Percentiles rank a stretch among this genome's conserved stretches.
Conservation (phyloP, 179 eudicot species). For the Beta corolliflora region DNA sequence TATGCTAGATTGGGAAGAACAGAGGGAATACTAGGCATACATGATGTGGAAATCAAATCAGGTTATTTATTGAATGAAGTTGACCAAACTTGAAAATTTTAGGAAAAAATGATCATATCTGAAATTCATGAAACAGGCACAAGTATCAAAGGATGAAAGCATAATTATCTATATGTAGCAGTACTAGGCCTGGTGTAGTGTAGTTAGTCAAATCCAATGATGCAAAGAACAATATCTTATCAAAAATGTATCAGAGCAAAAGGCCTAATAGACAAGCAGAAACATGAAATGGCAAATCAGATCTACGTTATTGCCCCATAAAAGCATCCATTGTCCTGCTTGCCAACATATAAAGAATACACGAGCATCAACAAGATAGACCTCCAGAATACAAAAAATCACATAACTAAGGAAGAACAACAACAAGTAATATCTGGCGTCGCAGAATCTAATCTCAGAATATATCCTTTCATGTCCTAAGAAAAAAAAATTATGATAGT, state of each 20-base stretch:
- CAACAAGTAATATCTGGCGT: constrained; percentile 8
- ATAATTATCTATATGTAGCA: not conserved
- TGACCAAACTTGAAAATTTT: not conserved
- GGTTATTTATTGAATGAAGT: not conserved
- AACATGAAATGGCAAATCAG: not conserved
- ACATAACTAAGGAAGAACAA: not conserved
- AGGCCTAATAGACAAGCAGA: not conserved
- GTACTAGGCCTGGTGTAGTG: not conserved
- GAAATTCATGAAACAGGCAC: not conserved
- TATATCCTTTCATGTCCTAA: not conserved
- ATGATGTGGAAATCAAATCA: not conserved
- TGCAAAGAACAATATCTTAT: not conserved
- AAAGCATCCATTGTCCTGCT: not conserved
- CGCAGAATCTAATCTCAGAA: not conserved
- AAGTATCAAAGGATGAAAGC: not conserved
- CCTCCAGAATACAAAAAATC: not conserved
- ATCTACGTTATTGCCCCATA: not conserved
- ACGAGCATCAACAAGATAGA: not conserved
- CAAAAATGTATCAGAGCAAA: not conserved
- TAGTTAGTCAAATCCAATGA: not conserved
- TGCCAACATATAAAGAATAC: not conserved
- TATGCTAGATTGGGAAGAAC: not conserved
- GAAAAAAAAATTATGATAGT: constrained; percentile 2
- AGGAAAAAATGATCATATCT: not conserved
- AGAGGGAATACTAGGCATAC: too few species aligned